Base-by-base conservation (phyloP, 2,329 filamentous ascomycete genomes). In the Geosmithia putterillii region DNA sequence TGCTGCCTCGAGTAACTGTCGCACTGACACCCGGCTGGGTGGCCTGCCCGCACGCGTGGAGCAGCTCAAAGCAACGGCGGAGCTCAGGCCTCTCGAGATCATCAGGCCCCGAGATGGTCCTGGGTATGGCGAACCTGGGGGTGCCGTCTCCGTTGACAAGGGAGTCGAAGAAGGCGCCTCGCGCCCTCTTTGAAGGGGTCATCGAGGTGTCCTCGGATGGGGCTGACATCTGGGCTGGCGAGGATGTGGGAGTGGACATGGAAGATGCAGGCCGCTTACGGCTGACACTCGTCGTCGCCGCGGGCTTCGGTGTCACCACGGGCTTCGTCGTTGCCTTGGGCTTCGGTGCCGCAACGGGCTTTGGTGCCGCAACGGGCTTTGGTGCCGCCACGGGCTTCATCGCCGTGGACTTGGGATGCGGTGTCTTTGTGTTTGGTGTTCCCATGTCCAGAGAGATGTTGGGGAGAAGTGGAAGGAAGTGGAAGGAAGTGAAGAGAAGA, bases 21-120 rank as follows among this genome's bases (percentile, higher is more conserved):
- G 57, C 41, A 1, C 48, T 54, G 2, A 54, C 50, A 3, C 42
- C 43, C 1, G 41, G 34, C 3, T 59, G 50, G 1, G 56, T 59
- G 4, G 58, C 56, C 0, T 41, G 21, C 0, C 56, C 54, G 10
- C 58, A 61, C 0, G 56, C 58, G 21, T 60, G 56, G 3, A 61
- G 48, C 18, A 61, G 56, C 22, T 60, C 55, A 18, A 60, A 61
- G 34, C 53, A 58, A 35, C 49, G 48, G n/a, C 51, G 51, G 18
- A 61, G 43, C 38, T 61, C 50, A 0, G 44, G n/a, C 7, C 55
- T 50, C 6, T 50, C 54, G 12, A 61, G 51, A 22, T 54, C 48
- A 18, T 59, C 51, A 9, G 54, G 48, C 4, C 49, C 47, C 7
- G 17, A 28, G 23, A 61, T 58, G 17, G 47, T 36, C 18, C 43